Base-by-base conservation (phyloP, 495 filamentous ascomycete genomes). In the Annulohypoxylon maeteangense region DNA sequence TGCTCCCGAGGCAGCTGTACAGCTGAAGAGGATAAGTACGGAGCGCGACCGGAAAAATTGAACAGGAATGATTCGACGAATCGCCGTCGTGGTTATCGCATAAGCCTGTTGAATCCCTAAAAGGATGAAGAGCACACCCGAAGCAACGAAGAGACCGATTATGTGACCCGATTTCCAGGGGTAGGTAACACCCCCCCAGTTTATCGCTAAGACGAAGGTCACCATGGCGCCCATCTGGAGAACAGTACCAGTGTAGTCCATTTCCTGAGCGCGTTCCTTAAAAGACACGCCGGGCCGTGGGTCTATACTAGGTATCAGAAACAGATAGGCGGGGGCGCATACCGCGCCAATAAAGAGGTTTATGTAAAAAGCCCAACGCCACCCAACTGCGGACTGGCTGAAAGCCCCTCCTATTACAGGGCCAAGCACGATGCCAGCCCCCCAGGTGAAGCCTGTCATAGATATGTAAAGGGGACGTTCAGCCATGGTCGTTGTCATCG, bases 311-410 rank as follows among this genome's bases (percentile, higher is more conserved):
- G 87, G 88, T 0, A 90, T 71, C 7, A 85, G 55, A 67, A 87
- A 82, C 45, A 90, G 27, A 65, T 84, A 89, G 18, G 84, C 76
- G 0, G 87, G 89, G 1, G 82, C 78, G 36, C 81, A 80, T 8
- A 84, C 50, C 3, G 57, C 89, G 0, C 83, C 87, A 29, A 92
- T 78, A 36, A 76, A 71, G 6, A 91, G 83, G 62, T 91, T 91
- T 74, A 92, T 88, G 75, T 92, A 92, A 70, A 92, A 91, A 0
- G 84, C 81, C 87, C 86, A 87, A 7, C 86, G 72, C 85, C 85
- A 88, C 7, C 76, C 81, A 2, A 80, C 80, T 10, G 32, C 47
- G 42, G 73, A 80, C 25, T 87, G 79, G 18, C 78, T 70, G 58
- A 91, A 90, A 1, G 83, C 86, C 6, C 88, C 89, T 1, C 89